These are phyloP conservation scores for Collybia nuda DNA, from an alignment of 768 basidiomycete species.

Conservation along the genomic window DNA sequence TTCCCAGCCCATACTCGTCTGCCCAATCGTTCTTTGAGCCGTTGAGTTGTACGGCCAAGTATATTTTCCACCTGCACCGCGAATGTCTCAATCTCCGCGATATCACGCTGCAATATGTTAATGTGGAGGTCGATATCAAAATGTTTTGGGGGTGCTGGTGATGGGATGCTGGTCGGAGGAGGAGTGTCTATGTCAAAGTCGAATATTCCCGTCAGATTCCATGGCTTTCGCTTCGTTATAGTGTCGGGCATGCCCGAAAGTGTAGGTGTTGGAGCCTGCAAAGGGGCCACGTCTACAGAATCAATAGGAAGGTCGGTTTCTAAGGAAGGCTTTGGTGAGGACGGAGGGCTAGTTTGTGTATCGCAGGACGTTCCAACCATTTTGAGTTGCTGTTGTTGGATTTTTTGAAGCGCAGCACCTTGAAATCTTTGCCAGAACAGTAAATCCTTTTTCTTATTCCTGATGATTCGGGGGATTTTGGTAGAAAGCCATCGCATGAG, in stretches of 20 bases:
- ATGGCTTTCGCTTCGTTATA: no score
- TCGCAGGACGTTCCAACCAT: no score
- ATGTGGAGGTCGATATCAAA: conserved; percentile 61
- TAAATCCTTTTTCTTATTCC: conserved; percentile 49
- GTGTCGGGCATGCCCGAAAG: no score
- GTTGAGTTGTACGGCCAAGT: conserved; percentile 51
- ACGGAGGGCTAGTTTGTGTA: no score
- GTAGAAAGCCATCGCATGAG: conserved; percentile 60
- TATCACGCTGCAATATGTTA: conserved; percentile 51
- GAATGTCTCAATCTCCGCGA: conserved; percentile 48
- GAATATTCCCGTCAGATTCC: conserved; percentile 15
- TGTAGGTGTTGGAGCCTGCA: background rate
- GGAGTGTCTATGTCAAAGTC: conserved; percentile 36
- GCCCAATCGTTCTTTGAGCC: conserved; percentile 75
- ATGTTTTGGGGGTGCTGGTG: conserved; percentile 27
- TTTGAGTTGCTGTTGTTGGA: background rate
- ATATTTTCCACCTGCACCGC: conserved; percentile 37
- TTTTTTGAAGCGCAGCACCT: conserved; percentile 13
- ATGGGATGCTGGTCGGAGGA: conserved; percentile 12
- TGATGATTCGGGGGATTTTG: conserved; percentile 44
- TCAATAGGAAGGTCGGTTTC: background rate
- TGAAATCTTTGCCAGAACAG: conserved; percentile 18
- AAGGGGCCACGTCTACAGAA: background rate
- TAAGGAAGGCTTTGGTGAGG: background rate
- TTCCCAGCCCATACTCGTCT: conserved; percentile 70